Evolutionary conservation across 179 eudicot species (phyloP).

Genomic region (Spinacia oleracea): DNA sequence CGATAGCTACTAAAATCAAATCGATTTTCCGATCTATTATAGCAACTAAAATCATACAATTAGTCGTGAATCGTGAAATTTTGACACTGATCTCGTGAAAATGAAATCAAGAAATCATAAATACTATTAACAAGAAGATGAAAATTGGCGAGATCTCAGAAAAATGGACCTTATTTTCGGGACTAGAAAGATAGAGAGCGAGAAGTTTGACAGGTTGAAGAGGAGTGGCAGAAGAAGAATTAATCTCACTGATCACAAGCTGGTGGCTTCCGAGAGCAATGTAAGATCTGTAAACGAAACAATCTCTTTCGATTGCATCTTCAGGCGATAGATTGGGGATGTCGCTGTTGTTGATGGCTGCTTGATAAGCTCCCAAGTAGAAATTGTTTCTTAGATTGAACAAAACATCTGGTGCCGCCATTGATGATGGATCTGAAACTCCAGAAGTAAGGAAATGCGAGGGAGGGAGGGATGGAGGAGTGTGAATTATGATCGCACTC

Average conservation of each 20-base stretch:
- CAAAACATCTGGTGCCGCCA: conserved; percentile 77
- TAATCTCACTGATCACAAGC: conserved; percentile 83
- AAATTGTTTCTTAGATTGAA: conserved; percentile 79
- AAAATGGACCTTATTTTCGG: conserved; percentile 56
- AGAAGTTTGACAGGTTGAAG: conserved; percentile 92
- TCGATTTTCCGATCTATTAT: background rate
- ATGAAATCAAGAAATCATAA: background rate
- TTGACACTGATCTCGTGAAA: background rate
- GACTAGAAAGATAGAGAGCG: conserved; percentile 66
- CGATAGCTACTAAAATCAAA: background rate
- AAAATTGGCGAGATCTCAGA: background rate
- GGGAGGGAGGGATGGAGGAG: background rate
- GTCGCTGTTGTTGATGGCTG: conserved; percentile 84
- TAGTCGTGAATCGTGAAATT: background rate
- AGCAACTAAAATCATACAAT: background rate
- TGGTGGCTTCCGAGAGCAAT: conserved; percentile 83
- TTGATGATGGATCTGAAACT: conserved; percentile 19
- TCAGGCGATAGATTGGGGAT: conserved; percentile 67
- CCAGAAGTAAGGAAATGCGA: background rate
- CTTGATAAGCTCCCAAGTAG: conserved; percentile 83
- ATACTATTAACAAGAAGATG: background rate
- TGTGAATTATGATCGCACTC: background rate
- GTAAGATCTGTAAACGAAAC: conserved; percentile 78
- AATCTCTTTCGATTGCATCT: conserved; percentile 69
- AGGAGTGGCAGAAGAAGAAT: conserved; percentile 76